A percentile compares a stretch with the other conserved stretches of the same genome.
phyloP scores from a whole-genome alignment of 2,329 filamentous ascomycete species.

The Chrysosphaeria jannelii region DNA sequence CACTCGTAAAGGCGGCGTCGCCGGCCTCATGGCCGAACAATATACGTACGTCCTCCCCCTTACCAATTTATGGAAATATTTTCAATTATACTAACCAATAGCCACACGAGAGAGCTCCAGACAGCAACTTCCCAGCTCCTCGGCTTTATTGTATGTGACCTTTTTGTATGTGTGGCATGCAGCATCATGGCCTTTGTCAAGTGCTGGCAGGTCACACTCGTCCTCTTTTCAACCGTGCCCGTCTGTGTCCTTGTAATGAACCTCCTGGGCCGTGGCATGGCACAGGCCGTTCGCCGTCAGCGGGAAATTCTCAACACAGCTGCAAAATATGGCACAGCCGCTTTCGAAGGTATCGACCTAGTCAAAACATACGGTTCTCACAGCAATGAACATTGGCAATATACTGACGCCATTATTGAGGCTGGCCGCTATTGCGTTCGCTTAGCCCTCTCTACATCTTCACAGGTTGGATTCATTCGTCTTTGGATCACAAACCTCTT shows the following conservation, averaged over 20 bases:
- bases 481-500: slow-evolving; percentile 56
- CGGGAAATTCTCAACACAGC: slow-evolving; percentile 35
- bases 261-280: slow-evolving; percentile 27
- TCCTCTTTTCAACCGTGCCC: slow-evolving; percentile 45
- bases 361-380: slow-evolving; percentile 70
- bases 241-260: slow-evolving; percentile 29
- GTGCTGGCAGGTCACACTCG: slow-evolving; percentile 61
- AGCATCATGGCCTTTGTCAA: slow-evolving; percentile 44
- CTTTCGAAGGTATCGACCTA: slow-evolving; percentile 36
- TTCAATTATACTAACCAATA: too few species aligned
- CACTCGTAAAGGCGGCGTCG: slow-evolving; percentile 36
- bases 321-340: slow-evolving; percentile 36
- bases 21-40: not conserved
- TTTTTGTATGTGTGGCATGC: slow-evolving; percentile 32
- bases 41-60: too few species aligned
- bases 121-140: slow-evolving; percentile 51
- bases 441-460: slow-evolving; percentile 21
- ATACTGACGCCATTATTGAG: slow-evolving; percentile 13
- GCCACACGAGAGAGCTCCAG: slow-evolving; percentile 62
- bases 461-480: slow-evolving; percentile 40
- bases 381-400: slow-evolving; percentile 35
- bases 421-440: slow-evolving; percentile 21
- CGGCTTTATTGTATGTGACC: slow-evolving; percentile 33
- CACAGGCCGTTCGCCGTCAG: slow-evolving; percentile 37
- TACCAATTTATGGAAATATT: too few species aligned